phyloP scores from a whole-genome alignment of 140 eudicot genomes.

The Bidens hawaiensis region DNA sequence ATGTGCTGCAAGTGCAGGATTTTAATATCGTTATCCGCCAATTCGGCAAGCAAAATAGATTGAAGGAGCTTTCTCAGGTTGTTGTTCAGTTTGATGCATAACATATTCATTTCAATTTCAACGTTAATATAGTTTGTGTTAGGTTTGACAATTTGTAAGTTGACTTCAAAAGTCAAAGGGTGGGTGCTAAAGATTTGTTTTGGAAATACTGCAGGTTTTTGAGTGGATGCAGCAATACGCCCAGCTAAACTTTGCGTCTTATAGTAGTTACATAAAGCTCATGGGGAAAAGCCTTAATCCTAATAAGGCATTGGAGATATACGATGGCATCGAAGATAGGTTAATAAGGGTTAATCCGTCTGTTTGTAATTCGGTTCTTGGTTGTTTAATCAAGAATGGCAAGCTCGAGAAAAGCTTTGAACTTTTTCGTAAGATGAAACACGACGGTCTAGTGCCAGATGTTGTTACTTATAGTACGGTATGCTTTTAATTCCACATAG shows the following conservation, averaged over 20 bases:
- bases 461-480: constrained; percentile 81
- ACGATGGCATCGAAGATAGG: constrained; percentile 59
- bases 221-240: constrained; percentile 77
- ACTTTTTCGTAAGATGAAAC: constrained; percentile 75
- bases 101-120: neutral
- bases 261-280: constrained; percentile 80
- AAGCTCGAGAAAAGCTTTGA: constrained; percentile 57
- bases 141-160: neutral
- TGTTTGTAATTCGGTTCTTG: constrained; percentile 72
- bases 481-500: constrained; percentile 4
- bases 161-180: neutral
- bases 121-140: neutral
- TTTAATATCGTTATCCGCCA: constrained; percentile 68
- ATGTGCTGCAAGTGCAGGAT: constrained; percentile 53
- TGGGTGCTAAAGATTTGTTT: neutral
- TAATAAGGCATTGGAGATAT: constrained; percentile 56
- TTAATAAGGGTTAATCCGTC: constrained; percentile 55
- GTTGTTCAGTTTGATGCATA: too few relatives aligned
- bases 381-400: constrained; percentile 57
- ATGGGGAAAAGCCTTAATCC: constrained; percentile 62
- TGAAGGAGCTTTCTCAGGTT: constrained; percentile 82
- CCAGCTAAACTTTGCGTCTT: constrained; percentile 66
- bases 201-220: constrained; percentile 60
- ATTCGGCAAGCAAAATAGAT: constrained; percentile 56
- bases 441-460: constrained; percentile 72